Evolutionary conservation across 306 rosid species (phyloP), one percentile per base, ranked within the genome.

Genomic region (Cucurbita pepo): DNA sequence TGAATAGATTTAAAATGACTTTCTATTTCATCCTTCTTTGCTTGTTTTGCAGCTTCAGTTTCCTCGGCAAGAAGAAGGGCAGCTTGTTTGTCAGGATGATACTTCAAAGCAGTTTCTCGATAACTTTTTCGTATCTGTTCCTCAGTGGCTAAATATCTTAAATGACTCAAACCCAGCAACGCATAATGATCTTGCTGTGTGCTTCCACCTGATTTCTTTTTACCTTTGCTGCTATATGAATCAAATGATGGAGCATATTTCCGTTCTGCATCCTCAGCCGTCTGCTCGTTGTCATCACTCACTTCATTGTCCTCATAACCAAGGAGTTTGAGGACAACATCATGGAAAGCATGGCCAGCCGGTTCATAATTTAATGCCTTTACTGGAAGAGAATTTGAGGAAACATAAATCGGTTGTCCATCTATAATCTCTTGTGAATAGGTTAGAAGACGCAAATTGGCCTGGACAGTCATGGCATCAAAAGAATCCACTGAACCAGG

Each of bases 81-180:
- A 74, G 97, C 96, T 83, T 89, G 97, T 78, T 95, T 95, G 82
- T 95, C 99, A 19, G 96, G 99, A 81, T 95, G 99, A 85, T 85
- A 85, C 76, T 80, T 95, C 88, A 95, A 78, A 40, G 99, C 97
- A 82, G 95, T 84, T 75, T 95, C 96, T n/a, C 96, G 95, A 51
- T 95, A 95, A 80, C 95, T 84, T 83, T 89, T 95, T 52, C 83
- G 84, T 59, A 95, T 95, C 83, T 95, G 96, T 19, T 95, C 99
- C 83, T 95, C 99, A 0, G 97, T 83, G 65, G 99, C 99, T 77
- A 95, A 93, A 82, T 89, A 95, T 80, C 97, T 89, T 54, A 95
- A 83, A 85, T 95, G 92, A 66, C 96, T 70, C 82, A 95, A 79
- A 64, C 97, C 96, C 85, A 95, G 80, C 73, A 95, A 79, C 0